Conservation (phyloP, 106 monocot genomes). For the Phalaenopsis aphrodite region DNA sequence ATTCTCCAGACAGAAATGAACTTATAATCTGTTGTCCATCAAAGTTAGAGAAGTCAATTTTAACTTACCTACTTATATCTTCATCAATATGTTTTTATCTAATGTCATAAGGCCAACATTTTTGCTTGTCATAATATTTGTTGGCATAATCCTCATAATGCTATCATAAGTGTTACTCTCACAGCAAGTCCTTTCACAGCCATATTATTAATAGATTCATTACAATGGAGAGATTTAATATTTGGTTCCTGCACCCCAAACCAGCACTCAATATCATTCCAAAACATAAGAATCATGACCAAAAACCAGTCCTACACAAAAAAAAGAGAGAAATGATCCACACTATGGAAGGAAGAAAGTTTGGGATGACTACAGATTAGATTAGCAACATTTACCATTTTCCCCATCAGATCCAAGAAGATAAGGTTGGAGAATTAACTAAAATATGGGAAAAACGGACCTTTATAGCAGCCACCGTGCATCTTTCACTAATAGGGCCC, state of each 20-base stretch:
- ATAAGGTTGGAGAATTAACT: background rate
- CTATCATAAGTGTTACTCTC: too few species aligned
- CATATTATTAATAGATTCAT: background rate
- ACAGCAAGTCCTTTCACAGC: too few species aligned
- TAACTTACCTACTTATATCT: too few species aligned
- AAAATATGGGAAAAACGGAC: constrained; percentile 14
- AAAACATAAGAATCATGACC: background rate
- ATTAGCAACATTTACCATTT: background rate
- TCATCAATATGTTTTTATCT: too few species aligned
- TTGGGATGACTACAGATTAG: background rate
- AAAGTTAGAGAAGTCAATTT: too few species aligned
- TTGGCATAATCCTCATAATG: too few species aligned
- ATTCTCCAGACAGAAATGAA: too few species aligned
- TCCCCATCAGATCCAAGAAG: background rate
- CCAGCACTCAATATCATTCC: background rate
- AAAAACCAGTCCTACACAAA: background rate
- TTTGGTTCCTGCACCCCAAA: too few species aligned
- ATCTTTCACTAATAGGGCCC: constrained; percentile 38
- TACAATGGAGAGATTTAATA: background rate
- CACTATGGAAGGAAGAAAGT: background rate
- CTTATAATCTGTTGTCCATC: too few species aligned
- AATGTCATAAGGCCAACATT: too few species aligned
- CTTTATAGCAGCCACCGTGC: constrained; percentile 55
- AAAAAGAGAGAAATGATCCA: background rate
- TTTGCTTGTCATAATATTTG: too few species aligned